A percentile compares a stretch with the other conserved stretches of the same genome.
phyloP scores from a whole-genome alignment of 495 filamentous ascomycete species.

The Aspergillus baeticus region DNA sequence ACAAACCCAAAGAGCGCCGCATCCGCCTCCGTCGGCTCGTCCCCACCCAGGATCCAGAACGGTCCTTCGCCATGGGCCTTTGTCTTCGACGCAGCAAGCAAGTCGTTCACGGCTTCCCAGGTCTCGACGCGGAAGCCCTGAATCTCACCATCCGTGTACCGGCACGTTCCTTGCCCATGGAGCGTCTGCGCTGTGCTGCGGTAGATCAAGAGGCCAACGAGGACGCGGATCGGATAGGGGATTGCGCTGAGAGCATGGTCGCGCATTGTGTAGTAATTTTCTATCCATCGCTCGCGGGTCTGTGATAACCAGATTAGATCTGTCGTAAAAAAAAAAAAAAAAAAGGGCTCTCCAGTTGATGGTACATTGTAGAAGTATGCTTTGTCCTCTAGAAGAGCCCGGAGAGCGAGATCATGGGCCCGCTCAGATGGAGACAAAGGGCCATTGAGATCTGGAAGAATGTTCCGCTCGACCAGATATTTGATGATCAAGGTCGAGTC shows the following conservation, averaged over 20 bases:
- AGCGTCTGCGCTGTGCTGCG: constrained; percentile 39
- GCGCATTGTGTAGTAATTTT: constrained; percentile 64
- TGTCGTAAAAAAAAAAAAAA: no score
- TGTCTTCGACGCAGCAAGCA: constrained; percentile 27
- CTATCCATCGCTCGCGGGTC: constrained; percentile 45
- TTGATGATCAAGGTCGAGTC: constrained; percentile 59
- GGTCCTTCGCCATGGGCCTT: constrained; percentile 22
- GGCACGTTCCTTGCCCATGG: constrained; percentile 55
- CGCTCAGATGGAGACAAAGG: constrained; percentile 31
- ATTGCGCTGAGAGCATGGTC: constrained; percentile 45
- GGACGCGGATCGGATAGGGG: constrained; percentile 49
- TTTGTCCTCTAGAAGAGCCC: constrained; percentile 60
- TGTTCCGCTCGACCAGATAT: constrained; percentile 35
- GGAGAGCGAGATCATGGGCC: constrained; percentile 49
- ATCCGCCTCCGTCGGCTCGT: constrained; percentile 57
- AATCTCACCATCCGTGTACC: constrained; percentile 51
- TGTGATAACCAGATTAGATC: constrained; percentile 6
- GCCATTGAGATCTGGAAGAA: constrained; percentile 48
- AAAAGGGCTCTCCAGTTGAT: no score
- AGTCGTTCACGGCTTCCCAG: constrained; percentile 49
- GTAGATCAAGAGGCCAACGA: constrained; percentile 54
- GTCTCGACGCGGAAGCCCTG: constrained; percentile 41
- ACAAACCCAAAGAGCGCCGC: constrained; percentile 57
- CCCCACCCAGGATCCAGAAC: constrained; percentile 59
- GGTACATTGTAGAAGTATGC: constrained; percentile 54